Evolutionary conservation across 345 rosid species (phyloP), one percentile per base, ranked within the genome.

Genomic region (Boechera divaricarpa): DNA sequence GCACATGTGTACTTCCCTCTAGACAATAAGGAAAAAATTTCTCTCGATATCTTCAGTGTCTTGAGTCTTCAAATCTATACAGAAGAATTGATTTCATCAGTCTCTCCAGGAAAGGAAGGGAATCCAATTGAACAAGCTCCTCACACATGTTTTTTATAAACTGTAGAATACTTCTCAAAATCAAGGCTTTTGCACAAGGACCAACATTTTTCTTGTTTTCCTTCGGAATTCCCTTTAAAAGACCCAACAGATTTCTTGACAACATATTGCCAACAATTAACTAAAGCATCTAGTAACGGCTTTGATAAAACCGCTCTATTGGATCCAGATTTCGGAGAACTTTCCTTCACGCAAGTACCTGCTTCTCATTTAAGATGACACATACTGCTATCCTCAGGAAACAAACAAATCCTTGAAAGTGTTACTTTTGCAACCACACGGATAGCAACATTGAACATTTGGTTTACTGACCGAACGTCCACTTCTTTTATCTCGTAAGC

Each of bases 11-110:
- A 75, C 72, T 86, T 82, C 53, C 88, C 99, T 29, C 82, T 86
- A 65, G 79, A 77, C 74, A 95, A 79, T 63, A 81, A 67, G 68
- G 72, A 62, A 48, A 95, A 76, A 63, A 91, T 85, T 48, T 75
- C 75, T 29, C 79, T 79, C 36, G 91, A 84, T 69, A 82, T 73
- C 82, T 84, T 81, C 82, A 90, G 75, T 39, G 97, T 89, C 68
- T 42, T 4, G 89, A 81, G 80, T 91, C 98, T 79, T 87, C 90
- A 76, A 92, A 89, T 82, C 98, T 86, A 78, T 84, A 83, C 57
- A 86, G 87, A 70, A 95, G 96, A 71, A 87, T 70, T 11, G 87
- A 83, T 81, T 83, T 87, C 74, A 87, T 64, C 82, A 95, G 76
- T 68, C 83, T 81, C 77, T 87, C 94, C 60, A 92, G 85, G 75